A percentile compares a stretch with the other conserved stretches of the same genome.
Conservation (phyloP, 169 alveolate genomes). For the Plasmodium gonderi region DNA sequence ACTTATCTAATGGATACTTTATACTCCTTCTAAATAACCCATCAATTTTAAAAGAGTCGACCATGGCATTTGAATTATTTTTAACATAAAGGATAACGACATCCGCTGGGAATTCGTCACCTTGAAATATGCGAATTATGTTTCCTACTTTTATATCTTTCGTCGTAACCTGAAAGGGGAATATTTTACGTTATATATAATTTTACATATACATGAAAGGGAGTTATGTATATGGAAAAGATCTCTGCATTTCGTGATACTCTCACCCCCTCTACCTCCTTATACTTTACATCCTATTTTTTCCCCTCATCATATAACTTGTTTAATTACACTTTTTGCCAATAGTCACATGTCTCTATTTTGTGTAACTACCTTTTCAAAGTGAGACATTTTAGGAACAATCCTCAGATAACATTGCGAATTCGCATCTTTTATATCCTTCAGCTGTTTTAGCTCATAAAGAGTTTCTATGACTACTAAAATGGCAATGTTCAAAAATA, state of each 20-base stretch:
- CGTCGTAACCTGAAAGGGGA: slow-evolving; percentile 59
- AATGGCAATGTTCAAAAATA: slow-evolving; percentile 26
- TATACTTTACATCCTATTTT: background rate
- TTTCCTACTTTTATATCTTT: slow-evolving; percentile 74
- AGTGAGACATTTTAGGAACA: slow-evolving; percentile 63
- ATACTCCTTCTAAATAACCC: slow-evolving; percentile 56
- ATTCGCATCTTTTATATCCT: slow-evolving; percentile 68
- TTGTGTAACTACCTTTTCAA: slow-evolving; percentile 69
- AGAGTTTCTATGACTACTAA: slow-evolving; percentile 59
- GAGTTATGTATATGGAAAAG: too few relatives aligned
- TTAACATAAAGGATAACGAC: slow-evolving; percentile 62
- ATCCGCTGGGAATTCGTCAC: slow-evolving; percentile 75
- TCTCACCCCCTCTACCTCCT: background rate
- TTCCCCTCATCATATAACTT: background rate
- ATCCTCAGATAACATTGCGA: slow-evolving; percentile 73
- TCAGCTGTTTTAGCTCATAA: slow-evolving; percentile 46
- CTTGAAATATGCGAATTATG: slow-evolving; percentile 59
- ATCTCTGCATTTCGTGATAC: too few relatives aligned
- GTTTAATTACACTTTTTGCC: background rate
- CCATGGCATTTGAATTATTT: slow-evolving; percentile 62
- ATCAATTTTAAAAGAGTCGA: slow-evolving; percentile 66
- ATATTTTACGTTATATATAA: background rate
- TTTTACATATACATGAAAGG: background rate
- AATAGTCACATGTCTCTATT: background rate
- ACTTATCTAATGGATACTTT: slow-evolving; percentile 65